Conservation (phyloP, 2,329 filamentous ascomycete genomes). For the Fusarium sp. region DNA sequence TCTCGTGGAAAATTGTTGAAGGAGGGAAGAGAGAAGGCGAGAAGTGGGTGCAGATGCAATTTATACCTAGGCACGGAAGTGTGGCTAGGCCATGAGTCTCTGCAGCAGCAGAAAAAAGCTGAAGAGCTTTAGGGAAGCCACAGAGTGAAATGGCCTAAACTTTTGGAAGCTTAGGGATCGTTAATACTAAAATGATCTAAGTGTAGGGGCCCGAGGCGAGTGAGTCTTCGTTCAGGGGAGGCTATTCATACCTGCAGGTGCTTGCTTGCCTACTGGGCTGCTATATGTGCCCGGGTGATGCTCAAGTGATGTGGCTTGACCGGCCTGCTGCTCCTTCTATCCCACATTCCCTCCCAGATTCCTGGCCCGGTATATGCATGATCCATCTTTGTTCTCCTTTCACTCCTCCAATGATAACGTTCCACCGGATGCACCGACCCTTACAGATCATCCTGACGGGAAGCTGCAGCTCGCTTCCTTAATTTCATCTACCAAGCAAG, state of each 20-base stretch:
- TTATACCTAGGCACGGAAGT: conserved; percentile 2
- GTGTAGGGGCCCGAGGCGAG: not conserved
- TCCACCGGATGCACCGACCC: not conserved
- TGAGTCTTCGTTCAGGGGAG: not conserved
- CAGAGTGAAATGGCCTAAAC: not conserved
- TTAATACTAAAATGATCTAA: not conserved
- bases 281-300: not conserved
- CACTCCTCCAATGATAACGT: not conserved
- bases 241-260: not conserved
- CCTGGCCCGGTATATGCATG: not conserved
- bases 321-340: not conserved
- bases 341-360: not conserved
- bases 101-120: not conserved
- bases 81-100: not conserved
- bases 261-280: not conserved
- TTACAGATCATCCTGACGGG: not conserved
- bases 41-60: not conserved
- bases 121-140: not conserved
- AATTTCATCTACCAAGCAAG: not conserved
- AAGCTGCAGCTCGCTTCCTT: not conserved
- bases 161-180: not conserved
- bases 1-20: not conserved
- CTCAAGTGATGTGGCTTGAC: not conserved
- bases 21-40: not conserved
- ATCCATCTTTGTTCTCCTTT: not conserved